Evolutionary conservation across 768 basidiomycete genomes (phyloP).

Genomic region (Auricularia sp.): DNA sequence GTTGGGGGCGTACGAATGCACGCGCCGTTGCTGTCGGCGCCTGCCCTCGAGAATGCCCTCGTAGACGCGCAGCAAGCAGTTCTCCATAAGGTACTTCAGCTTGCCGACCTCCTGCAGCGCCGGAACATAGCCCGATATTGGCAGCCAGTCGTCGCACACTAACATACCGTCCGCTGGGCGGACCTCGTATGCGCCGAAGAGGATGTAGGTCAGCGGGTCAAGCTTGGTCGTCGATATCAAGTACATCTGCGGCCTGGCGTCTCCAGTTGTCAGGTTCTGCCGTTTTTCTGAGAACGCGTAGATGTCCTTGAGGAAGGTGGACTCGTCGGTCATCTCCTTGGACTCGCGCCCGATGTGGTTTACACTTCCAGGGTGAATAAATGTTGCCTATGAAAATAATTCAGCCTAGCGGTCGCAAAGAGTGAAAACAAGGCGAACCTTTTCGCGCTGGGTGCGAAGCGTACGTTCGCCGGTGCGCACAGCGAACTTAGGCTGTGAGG

Average conservation of each 20-base stretch:
- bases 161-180: slow-evolving; percentile 61
- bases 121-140: slow-evolving; percentile 63
- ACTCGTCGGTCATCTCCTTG: slow-evolving; percentile 20
- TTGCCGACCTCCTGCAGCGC: slow-evolving; percentile 75
- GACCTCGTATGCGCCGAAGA: slow-evolving; percentile 82
- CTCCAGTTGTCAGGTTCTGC: slow-evolving; percentile 50
- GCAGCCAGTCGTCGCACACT: slow-evolving; percentile 86
- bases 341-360: slow-evolving; percentile 56
- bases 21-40: slow-evolving; percentile 22
- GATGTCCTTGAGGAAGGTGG: slow-evolving; percentile 53
- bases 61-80: slow-evolving; percentile 81
- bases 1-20: slow-evolving; percentile 23
- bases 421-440: slow-evolving; percentile 38
- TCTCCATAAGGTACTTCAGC: slow-evolving; percentile 70
- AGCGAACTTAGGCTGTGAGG: slow-evolving; percentile 85
- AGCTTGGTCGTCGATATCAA: slow-evolving; percentile 75
- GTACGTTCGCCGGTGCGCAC: slow-evolving; percentile 59
- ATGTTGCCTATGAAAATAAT: slow-evolving; percentile 40
- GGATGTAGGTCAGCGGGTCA: slow-evolving; percentile 80
- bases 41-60: slow-evolving; percentile 60
- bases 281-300: slow-evolving; percentile 80
- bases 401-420: neutral
- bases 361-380: slow-evolving; percentile 82
- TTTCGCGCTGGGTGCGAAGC: slow-evolving; percentile 71
- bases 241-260: slow-evolving; percentile 41